Evolutionary conservation across 345 rosid species (phyloP).

Genomic region (Fremontodendron californicum): DNA sequence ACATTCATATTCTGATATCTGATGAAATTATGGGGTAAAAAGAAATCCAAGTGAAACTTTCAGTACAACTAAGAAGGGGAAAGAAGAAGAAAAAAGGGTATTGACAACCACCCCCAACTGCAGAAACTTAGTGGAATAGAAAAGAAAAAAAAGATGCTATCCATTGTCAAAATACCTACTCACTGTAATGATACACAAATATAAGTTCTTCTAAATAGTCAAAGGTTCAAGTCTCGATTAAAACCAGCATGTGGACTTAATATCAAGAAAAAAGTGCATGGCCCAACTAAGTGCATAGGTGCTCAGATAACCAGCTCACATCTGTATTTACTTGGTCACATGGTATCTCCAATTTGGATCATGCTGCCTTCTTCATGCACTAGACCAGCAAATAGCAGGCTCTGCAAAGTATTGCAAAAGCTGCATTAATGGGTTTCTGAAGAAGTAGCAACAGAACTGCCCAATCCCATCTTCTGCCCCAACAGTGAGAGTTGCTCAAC

Average conservation of each 20-base stretch:
- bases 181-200: not conserved
- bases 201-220: slow-evolving; percentile 1
- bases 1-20: not conserved
- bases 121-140: not conserved
- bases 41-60: not conserved
- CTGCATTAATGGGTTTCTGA: slow-evolving; percentile 20
- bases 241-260: not conserved
- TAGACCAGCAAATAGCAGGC: not conserved
- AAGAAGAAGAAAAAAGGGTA: not conserved
- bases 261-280: not conserved
- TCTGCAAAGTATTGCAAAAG: not conserved
- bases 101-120: not conserved
- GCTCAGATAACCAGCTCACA: slow-evolving; percentile 4
- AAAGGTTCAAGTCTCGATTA: not conserved
- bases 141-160: not conserved
- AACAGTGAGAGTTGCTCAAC: slow-evolving; percentile 82
- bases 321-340: not conserved
- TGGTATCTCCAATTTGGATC: not conserved
- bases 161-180: not conserved
- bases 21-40: not conserved
- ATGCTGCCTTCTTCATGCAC: not conserved
- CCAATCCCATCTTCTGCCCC: slow-evolving; percentile 98
- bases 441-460: slow-evolving; percentile 39
- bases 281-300: not conserved
- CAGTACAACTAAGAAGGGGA: not conserved